Evolutionary conservation across 805 yeast species (phyloP).

Genomic region (Kazachstania taianensis): DNA sequence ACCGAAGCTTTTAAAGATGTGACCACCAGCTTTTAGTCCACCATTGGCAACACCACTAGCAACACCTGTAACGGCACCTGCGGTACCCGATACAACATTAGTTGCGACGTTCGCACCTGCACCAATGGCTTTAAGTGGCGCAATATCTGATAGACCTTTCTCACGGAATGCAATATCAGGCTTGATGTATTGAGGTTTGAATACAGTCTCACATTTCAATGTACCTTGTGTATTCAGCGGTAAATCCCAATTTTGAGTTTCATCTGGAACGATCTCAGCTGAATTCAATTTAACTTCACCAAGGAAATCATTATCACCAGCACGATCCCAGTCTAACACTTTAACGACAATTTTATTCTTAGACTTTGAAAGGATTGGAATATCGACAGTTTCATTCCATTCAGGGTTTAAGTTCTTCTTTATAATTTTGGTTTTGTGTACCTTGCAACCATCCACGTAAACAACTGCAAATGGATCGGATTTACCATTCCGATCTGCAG

Average conservation of each 20-base stretch:
- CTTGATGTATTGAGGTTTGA: conserved; percentile 56
- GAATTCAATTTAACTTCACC: conserved; percentile 46
- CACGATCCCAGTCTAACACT: conserved; percentile 69
- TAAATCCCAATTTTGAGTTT: conserved; percentile 37
- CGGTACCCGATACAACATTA: conserved; percentile 33
- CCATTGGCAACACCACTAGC: conserved; percentile 35
- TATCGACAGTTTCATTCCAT: conserved; percentile 59
- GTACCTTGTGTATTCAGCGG: conserved; percentile 57
- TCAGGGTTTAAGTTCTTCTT: conserved; percentile 62
- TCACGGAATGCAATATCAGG: conserved; percentile 44
- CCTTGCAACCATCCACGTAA: conserved; percentile 42
- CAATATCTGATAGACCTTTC: conserved; percentile 31
- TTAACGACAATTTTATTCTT: conserved; percentile 40
- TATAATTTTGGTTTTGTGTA: conserved; percentile 48
- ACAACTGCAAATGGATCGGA: conserved; percentile 61
- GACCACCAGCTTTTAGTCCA: conserved; percentile 41
- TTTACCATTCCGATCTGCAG: conserved; percentile 66
- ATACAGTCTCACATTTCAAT: conserved; percentile 42
- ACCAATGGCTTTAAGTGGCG: conserved; percentile 39
- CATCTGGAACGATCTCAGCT: conserved; percentile 36
- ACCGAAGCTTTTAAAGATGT: conserved; percentile 28
- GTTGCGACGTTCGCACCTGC: conserved; percentile 36
- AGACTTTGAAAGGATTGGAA: conserved; percentile 56
- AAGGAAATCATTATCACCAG: conserved; percentile 55
- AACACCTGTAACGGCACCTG: conserved; percentile 25